phyloP scores from a whole-genome alignment of 1,139 yeast genomes.

The Scheffersomyces segobiensis region DNA sequence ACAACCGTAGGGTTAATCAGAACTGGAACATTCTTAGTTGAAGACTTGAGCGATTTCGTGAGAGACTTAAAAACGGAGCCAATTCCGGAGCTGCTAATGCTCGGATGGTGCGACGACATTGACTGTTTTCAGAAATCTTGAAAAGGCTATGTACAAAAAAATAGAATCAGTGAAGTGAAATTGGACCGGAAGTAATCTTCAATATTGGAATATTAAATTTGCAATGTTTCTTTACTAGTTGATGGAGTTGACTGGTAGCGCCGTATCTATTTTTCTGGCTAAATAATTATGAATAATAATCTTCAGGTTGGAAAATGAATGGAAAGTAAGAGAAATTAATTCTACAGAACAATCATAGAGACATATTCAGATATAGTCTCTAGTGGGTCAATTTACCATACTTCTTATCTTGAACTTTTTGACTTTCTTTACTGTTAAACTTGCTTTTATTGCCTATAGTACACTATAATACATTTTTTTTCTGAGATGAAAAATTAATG shows the following conservation, averaged over 20 bases:
- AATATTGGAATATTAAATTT: not conserved
- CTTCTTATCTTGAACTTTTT: not conserved
- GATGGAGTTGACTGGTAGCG: not conserved
- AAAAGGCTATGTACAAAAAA: not conserved
- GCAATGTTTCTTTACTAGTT: not conserved
- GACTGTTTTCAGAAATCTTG: not conserved
- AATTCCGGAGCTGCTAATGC: constrained; percentile 36
- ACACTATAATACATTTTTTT: not conserved
- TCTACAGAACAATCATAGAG: not conserved
- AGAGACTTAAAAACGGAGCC: constrained; percentile 56
- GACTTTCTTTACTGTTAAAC: no score
- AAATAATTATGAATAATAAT: no score
- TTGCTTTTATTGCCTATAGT: not conserved
- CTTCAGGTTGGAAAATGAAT: not conserved
- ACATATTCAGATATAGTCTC: not conserved
- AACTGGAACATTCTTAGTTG: constrained; percentile 36
- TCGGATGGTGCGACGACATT: constrained; percentile 41
- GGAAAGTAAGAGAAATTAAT: not conserved
- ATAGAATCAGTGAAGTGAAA: constrained; percentile 1
- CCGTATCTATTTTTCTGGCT: not conserved
- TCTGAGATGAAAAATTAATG: not conserved
- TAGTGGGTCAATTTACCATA: no score
- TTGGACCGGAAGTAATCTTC: not conserved
- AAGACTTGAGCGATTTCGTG: constrained; percentile 50
- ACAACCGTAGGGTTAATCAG: constrained; percentile 59